phyloP scores from a whole-genome alignment of 176 grass and related monocot genomes.

The Carex scoparia region DNA sequence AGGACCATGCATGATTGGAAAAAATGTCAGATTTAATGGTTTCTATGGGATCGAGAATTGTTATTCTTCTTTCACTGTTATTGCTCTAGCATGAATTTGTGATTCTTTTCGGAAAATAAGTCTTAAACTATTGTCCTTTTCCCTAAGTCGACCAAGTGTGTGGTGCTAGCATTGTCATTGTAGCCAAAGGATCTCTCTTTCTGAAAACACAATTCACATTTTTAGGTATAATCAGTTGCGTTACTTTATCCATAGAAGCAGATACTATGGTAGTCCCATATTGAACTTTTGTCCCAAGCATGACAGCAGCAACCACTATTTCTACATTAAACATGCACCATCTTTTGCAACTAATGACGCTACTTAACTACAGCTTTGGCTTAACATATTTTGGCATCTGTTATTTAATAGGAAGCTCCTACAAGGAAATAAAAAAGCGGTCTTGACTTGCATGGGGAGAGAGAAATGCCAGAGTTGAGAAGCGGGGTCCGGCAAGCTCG shows the following conservation, averaged over 20 bases:
- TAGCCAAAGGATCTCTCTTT: not conserved
- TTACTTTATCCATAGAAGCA: not conserved
- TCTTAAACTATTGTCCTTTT: not conserved
- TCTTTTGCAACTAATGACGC: not conserved
- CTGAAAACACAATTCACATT: not conserved
- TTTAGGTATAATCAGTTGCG: not conserved
- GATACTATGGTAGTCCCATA: not conserved
- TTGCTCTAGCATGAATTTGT: not conserved
- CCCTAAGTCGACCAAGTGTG: not conserved
- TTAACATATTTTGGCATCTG: not conserved
- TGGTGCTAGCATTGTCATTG: not conserved
- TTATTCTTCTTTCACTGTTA: not conserved
- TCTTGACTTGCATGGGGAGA: slow-evolving; percentile 84
- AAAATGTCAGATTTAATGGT: not conserved
- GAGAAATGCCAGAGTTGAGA: slow-evolving; percentile 95
- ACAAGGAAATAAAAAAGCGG: slow-evolving; percentile 22
- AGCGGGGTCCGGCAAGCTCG: slow-evolving; percentile 83
- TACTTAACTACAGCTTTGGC: not conserved
- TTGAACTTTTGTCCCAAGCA: not conserved
- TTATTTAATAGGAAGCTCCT: slow-evolving; percentile 21
- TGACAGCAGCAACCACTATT: not conserved
- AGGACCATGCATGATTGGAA: not conserved
- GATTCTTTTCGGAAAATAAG: not conserved
- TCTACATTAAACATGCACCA: not conserved
- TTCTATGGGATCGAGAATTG: not conserved